These are phyloP conservation scores for Sporopachydermia quercuum DNA, from an alignment of 805 yeast genomes.

Conservation along the genomic window DNA sequence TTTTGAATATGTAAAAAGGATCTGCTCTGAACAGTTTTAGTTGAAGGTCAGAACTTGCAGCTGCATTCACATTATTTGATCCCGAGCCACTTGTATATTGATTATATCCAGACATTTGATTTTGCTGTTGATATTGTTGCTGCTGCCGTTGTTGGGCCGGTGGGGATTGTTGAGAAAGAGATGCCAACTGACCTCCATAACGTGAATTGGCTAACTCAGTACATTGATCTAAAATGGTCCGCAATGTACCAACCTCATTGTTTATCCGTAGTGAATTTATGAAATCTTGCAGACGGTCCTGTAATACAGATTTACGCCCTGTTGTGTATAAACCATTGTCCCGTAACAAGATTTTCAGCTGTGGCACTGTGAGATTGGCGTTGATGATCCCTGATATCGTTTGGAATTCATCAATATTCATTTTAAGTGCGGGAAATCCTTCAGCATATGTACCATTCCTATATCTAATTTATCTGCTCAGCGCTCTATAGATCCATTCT, in stretches of 20 bases:
- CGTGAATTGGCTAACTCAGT: background rate
- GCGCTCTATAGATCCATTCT: no score
- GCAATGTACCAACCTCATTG: conserved; percentile 6
- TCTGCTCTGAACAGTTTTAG: conserved; percentile 33
- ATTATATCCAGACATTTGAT: background rate
- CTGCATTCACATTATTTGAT: background rate
- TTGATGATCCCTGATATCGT: background rate
- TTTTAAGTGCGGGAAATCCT: no score
- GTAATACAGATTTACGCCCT: conserved; percentile 51
- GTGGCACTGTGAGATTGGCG: conserved; percentile 13
- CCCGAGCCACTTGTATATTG: background rate
- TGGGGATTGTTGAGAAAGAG: conserved; percentile 6
- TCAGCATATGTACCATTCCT: no score
- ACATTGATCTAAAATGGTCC: background rate
- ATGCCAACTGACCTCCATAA: conserved; percentile 2
- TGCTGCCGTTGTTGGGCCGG: background rate
- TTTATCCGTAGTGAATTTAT: conserved; percentile 6
- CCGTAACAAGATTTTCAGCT: conserved; percentile 16
- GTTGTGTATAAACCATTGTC: conserved; percentile 27
- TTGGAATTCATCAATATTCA: conserved; percentile 1
- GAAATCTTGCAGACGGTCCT: conserved; percentile 34
- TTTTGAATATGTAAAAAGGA: conserved; percentile 38
- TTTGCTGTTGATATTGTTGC: background rate
- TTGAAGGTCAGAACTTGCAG: conserved; percentile 10
- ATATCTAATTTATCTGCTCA: no score